Evolutionary conservation across 129 eudicot species (phyloP).

Genomic region (carrot (Daucus carota)): DH1_v3.0 NC_030387.2:22324501-22325000

Average conservation of each 20-base stretch:
- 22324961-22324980: no score
- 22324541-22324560: conserved; percentile 62
- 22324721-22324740: neutral
- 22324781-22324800: neutral
- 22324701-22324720: conserved; percentile 1
- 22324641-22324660: conserved; percentile 3
- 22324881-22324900: conserved; percentile 68
- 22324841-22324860: conserved; percentile 59
- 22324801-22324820: neutral
- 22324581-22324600: conserved; percentile 6
- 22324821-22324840: neutral
- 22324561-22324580: conserved; percentile 16
- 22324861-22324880: conserved; percentile 44
- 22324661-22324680: neutral
- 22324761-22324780: neutral
- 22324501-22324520: conserved; percentile 9
- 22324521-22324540: conserved; percentile 41
- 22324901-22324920: conserved; percentile 56
- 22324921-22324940: conserved; percentile 70
- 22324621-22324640: conserved; percentile 12
- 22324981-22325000: no score
- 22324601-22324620: conserved; percentile 17
- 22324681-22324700: conserved; percentile 15
- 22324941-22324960: no score
- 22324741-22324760: neutral